Evolutionary conservation across 192 early-diverging fungal species (phyloP), one percentile per base, ranked within the genome.

Genomic region (Coemansia sp.): DNA sequence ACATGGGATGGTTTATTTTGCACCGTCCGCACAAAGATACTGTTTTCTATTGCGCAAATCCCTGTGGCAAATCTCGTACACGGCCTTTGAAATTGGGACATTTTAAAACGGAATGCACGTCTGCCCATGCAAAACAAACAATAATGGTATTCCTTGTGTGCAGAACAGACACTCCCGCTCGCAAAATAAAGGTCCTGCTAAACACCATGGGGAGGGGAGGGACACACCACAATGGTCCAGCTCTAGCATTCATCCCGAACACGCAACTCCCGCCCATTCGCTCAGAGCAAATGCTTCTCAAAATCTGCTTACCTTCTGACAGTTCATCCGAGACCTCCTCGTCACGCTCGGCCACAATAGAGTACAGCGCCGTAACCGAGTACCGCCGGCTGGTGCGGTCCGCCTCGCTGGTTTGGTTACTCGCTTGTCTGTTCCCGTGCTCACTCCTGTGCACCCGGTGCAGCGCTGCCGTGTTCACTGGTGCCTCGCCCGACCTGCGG

Each of bases 311-410:
- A 92, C 93, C 90, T 82, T 87, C 84, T 17, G 94, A 92, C 38
- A 96, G 89, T 62, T 94, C 94, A 84, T 96, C 94, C 59, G 93
- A 91, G 21, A 94, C 90, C 72, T 94, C 94, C 25, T 89, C 88
- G 71, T 96, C 94, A 70, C 93, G 93, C 72, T 96, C 93, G 15
- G 94, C 92, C 8, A 89, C 90, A 77, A 92, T 89, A 11, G 90
- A 92, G 60, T 90, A 92, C 15, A 92, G 81, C 21, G 86, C 85
- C 19, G 76, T 85, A 21, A 88, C 86, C 2, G 89, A 89, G 72
- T 92, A 92, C 56, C 89, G 83, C 53, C 88, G 84, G 53, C 85
- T 86, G 59, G 78, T 81, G 23, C 88, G 82, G 62, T 85, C 85
- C 11, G 73, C 64, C n/a, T 73, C 75, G 57, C 52, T 57, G 47